Evolutionary conservation across 2,329 filamentous ascomycete species (phyloP).

Genomic region (Aureobasidium namibiae): DNA sequence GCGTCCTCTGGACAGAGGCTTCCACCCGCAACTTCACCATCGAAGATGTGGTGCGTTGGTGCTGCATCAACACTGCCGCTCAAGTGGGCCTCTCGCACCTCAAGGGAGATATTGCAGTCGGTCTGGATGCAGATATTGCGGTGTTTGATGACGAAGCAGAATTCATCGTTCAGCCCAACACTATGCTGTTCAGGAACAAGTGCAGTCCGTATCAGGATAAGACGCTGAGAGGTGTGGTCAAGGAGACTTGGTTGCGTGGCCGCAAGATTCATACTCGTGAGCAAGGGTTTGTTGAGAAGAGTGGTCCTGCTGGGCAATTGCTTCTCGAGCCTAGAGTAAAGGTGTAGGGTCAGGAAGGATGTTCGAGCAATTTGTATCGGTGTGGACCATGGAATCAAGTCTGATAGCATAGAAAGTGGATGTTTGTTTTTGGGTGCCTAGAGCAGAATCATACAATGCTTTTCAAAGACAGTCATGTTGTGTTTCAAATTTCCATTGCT

Average conservation of each 20-base stretch:
- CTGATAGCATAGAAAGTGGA: no score
- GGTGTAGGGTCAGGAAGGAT: neutral
- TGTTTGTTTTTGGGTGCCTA: neutral
- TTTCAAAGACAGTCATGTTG: neutral
- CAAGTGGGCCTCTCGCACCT: slow-evolving; percentile 76
- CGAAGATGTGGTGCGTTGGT: slow-evolving; percentile 75
- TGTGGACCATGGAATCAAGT: no score
- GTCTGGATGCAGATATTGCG: slow-evolving; percentile 84
- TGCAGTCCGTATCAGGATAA: slow-evolving; percentile 85
- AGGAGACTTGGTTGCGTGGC: slow-evolving; percentile 79
- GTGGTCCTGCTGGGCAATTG: slow-evolving; percentile 40
- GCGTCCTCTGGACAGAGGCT: slow-evolving; percentile 78
- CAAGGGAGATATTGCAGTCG: slow-evolving; percentile 74
- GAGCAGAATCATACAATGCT: neutral
- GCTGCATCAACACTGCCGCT: slow-evolving; percentile 74
- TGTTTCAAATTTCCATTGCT: neutral
- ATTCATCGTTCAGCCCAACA: slow-evolving; percentile 61
- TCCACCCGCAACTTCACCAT: slow-evolving; percentile 48
- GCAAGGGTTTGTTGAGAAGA: slow-evolving; percentile 54
- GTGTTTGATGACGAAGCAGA: slow-evolving; percentile 79
- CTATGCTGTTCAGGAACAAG: slow-evolving; percentile 92
- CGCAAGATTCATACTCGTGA: slow-evolving; percentile 63
- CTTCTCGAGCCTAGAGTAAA: slow-evolving; percentile 37
- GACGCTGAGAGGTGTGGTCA: slow-evolving; percentile 66
- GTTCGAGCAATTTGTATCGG: no score